A percentile compares a stretch with the other conserved stretches of the same genome.
Evolutionary conservation across 768 basidiomycete genomes (phyloP).

Genomic region (Leccinellum luteum): DNA sequence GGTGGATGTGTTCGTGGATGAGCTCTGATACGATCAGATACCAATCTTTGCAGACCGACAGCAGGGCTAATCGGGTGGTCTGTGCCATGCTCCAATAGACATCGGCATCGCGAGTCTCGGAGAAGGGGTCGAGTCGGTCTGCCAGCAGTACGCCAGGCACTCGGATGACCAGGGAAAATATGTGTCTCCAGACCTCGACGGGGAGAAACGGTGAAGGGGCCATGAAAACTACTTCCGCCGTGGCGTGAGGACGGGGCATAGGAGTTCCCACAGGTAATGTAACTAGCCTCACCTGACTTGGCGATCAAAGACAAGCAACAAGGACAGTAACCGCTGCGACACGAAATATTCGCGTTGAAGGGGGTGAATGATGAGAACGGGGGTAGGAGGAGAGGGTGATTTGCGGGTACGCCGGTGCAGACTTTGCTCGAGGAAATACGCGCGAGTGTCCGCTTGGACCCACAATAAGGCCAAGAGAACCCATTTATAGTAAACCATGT

Average conservation of each 20-base stretch:
- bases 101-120: slow-evolving; percentile 30
- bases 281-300: background rate
- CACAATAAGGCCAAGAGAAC: slow-evolving; percentile 9
- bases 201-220: slow-evolving; percentile 25
- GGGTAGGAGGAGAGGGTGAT: background rate
- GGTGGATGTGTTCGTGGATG: slow-evolving; percentile 39
- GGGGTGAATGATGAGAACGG: background rate
- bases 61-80: slow-evolving; percentile 30
- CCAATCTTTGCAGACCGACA: slow-evolving; percentile 40
- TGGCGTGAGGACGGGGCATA: slow-evolving; percentile 2
- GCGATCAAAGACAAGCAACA: background rate
- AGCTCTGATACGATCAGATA: slow-evolving; percentile 36
- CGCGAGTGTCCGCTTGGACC: slow-evolving; percentile 5
- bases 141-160: slow-evolving; percentile 33
- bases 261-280: background rate
- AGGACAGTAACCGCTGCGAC: background rate
- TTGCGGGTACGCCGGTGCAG: background rate
- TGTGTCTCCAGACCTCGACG: slow-evolving; percentile 41
- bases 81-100: slow-evolving; percentile 29
- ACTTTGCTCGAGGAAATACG: background rate
- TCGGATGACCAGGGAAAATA: slow-evolving; percentile 35
- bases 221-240: slow-evolving; percentile 15
- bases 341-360: background rate
- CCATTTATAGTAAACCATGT: slow-evolving; percentile 30
- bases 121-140: slow-evolving; percentile 41